Evolutionary conservation across 192 early-diverging fungal species (phyloP).

Genomic region (Coemansia sp.): DNA sequence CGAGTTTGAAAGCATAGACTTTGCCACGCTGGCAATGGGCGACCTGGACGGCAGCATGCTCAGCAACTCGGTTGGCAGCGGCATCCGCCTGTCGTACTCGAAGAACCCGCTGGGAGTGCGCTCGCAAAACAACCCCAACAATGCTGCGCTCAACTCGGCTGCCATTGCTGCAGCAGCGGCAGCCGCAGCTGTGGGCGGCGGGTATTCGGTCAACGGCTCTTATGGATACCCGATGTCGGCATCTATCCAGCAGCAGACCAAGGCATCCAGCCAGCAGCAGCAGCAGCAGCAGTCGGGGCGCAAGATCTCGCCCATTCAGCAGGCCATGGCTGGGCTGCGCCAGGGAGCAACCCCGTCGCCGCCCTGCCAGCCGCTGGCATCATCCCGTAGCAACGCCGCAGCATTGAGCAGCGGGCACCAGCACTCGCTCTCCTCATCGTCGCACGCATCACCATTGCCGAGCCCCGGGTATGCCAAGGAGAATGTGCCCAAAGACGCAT

Average conservation of each 20-base stretch:
- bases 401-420: slow-evolving; percentile 11
- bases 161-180: slow-evolving; percentile 21
- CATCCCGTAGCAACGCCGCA: slow-evolving; percentile 12
- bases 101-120: slow-evolving; percentile 96
- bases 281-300: slow-evolving; percentile 16
- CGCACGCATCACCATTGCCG: slow-evolving; percentile 35
- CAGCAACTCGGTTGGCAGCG: slow-evolving; percentile 83
- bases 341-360: slow-evolving; percentile 39
- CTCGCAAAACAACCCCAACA: slow-evolving; percentile 45
- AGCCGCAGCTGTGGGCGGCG: slow-evolving; percentile 14
- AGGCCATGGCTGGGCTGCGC: slow-evolving; percentile 13
- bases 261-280: slow-evolving; percentile 9
- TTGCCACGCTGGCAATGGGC: slow-evolving; percentile 83
- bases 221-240: slow-evolving; percentile 30
- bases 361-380: slow-evolving; percentile 12
- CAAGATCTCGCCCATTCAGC: slow-evolving; percentile 23
- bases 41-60: slow-evolving; percentile 84
- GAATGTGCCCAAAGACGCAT: slow-evolving; percentile 40
- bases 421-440: slow-evolving; percentile 45
- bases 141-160: slow-evolving; percentile 12
- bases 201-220: slow-evolving; percentile 21
- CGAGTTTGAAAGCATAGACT: slow-evolving; percentile 94
- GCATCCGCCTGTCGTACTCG: slow-evolving; percentile 92
- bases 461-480: slow-evolving; percentile 33
- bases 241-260: slow-evolving; percentile 15